Evolutionary conservation across 208 protist genomes (phyloP).

Genomic region (Leptomonas pyrrhocoris): DNA sequence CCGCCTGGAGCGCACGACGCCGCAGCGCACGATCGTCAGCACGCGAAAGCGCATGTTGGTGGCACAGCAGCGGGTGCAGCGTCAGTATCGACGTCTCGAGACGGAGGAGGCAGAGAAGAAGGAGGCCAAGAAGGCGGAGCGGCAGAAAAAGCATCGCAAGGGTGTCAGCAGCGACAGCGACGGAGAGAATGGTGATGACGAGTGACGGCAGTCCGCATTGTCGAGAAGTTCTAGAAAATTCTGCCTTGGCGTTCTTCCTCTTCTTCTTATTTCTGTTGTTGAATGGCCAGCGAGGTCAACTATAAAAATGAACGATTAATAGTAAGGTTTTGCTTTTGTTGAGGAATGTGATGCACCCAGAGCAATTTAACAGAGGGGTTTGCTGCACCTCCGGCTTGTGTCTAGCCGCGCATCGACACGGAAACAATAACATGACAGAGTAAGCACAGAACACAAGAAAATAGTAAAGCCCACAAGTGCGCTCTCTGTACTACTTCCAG

Average conservation of each 20-base stretch:
- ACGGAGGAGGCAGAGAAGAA: conserved; percentile 41
- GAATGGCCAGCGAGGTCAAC: not conserved
- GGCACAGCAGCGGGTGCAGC: conserved; percentile 70
- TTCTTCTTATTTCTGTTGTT: conserved; percentile 4
- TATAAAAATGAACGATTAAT: conserved; percentile 18
- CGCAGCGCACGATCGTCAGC: conserved; percentile 87
- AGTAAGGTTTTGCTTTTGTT: not conserved
- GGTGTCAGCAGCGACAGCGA: conserved; percentile 8
- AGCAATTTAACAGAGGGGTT: not conserved
- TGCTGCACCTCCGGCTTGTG: no score
- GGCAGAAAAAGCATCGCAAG: conserved; percentile 6
- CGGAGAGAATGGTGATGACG: not conserved
- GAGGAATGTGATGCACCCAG: not conserved
- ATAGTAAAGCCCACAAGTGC: no score
- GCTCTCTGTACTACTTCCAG: not conserved
- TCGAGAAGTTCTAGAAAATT: not conserved
- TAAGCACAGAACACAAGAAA: not conserved
- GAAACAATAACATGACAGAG: not conserved
- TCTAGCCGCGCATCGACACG: not conserved
- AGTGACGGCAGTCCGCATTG: not conserved
- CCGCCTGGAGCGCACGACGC: conserved; percentile 72
- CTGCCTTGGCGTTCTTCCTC: not conserved
- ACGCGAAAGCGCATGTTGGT: conserved; percentile 84
- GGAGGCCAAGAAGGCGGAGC: conserved; percentile 11
- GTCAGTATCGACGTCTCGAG: conserved; percentile 76